Conservation (phyloP, 129 eudicot genomes). For the Gnaphalium uliginosum region DNA sequence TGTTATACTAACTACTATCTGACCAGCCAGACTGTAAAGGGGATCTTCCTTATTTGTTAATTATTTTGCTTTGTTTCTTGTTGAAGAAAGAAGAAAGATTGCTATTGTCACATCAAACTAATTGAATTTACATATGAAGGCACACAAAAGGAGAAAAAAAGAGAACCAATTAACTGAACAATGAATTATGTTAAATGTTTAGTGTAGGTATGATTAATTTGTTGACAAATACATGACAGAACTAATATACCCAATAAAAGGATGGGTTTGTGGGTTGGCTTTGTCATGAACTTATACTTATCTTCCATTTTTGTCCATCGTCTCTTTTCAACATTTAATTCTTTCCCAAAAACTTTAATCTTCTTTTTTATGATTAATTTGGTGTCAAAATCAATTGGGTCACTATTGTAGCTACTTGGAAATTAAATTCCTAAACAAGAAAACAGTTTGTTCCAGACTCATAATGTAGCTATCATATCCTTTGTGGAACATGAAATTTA, state of each 20-base stretch:
- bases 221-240: conserved; percentile 16
- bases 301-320: neutral
- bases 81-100: neutral
- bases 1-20: neutral
- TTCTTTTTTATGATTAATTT: too few relatives aligned
- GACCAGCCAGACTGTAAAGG: conserved; percentile 38
- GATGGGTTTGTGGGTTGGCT: conserved; percentile 50
- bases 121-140: neutral
- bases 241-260: conserved; percentile 26
- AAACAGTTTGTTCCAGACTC: too few relatives aligned
- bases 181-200: neutral
- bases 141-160: neutral
- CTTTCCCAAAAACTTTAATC: too few relatives aligned
- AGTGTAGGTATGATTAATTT: neutral
- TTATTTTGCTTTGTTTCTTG: conserved; percentile 1
- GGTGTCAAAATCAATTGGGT: too few relatives aligned
- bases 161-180: neutral
- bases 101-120: neutral
- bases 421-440: too few relatives aligned
- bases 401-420: too few relatives aligned
- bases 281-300: conserved; percentile 47
- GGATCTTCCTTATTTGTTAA: neutral
- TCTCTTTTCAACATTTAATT: too few relatives aligned
- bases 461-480: too few relatives aligned
- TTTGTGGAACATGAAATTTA: too few relatives aligned